Base-by-base conservation (phyloP, 257 asterid species). In the Thymus quinquecostatus region DNA sequence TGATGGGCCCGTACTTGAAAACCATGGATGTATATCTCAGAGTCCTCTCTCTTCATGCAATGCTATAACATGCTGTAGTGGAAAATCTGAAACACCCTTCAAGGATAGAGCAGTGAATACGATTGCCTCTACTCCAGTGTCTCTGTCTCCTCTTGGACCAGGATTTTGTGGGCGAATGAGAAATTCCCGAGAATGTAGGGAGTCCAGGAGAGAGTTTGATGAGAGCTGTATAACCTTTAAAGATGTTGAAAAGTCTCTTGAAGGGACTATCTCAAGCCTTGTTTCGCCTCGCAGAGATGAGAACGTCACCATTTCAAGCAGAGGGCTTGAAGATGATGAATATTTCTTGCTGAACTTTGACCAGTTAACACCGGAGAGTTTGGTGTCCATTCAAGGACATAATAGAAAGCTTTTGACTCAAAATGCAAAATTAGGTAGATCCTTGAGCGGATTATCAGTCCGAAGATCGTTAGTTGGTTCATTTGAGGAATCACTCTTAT, bases 401-500 rank as follows among this genome's bases (percentile, higher is more conserved):
- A 75, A 77, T 79, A 56, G 82, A 29, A 67, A 69, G 60, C 66
- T 50, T 69, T 70, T 78, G 33, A 12, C 79, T 77, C 96, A 80
- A 44, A 79, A 71, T 80, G 79, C 80, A 41, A 86, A 89, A 80
- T 70, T 86, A 14, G 85, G 89, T 70, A 84, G 84, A 82, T 72
- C 72, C 64, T 81, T 82, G 33, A 82, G 95, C 74, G 98, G 95
- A 64, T 81, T 85, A 65, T 83, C 92, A 7, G 95, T 92, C 38
- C 84, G 81, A 74, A 88, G 92, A 81, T 92, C 98, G 32, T 82
- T 92, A 82, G 91, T 92, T 74, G 98, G 97, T 79, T 92, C 98
- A 51, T 92, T 92, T 58, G 98, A 90, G 82, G 98, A 90, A 81
- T 92, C 98, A 10, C 81, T 92, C 58, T 83, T 92, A 75, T 92